Percentiles rank a stretch among this genome's conserved stretches.
Conservation (phyloP, 345 rosid species). For the Noccaea caerulescens region DNA sequence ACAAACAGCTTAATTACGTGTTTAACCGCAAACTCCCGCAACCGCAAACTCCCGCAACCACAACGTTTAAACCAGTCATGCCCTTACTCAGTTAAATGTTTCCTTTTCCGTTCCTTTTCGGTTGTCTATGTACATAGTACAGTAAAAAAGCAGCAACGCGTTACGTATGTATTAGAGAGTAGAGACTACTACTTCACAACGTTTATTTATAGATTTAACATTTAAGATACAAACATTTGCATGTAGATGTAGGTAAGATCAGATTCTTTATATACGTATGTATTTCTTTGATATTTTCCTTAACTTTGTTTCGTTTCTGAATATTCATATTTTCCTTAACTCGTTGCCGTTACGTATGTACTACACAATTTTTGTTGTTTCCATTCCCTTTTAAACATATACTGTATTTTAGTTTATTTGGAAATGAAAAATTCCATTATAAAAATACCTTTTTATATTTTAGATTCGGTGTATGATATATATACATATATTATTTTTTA, state of each 20-base stretch:
- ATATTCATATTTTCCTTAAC: background rate
- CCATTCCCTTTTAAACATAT: background rate
- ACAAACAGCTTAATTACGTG: no score
- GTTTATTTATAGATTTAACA: background rate
- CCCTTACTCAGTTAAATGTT: no score
- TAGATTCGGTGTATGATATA: background rate
- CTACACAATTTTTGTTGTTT: background rate
- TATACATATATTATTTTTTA: background rate
- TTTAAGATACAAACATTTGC: background rate
- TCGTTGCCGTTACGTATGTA: no score
- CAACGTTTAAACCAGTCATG: no score
- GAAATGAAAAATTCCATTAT: background rate
- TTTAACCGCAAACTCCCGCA: no score
- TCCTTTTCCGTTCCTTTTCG: background rate
- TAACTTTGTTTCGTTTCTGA: background rate
- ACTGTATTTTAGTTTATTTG: background rate
- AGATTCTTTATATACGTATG: background rate
- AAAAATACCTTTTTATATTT: background rate
- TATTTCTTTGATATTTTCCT: constrained; percentile 6
- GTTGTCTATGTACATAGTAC: background rate
- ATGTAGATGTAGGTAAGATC: background rate
- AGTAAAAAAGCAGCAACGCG: no score
- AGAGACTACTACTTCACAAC: no score
- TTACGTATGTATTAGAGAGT: no score
- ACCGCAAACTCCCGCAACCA: no score